These are phyloP conservation scores for Gardenia jasminoides DNA, from an alignment of 257 asterid genomes.

Conservation along the genomic window DNA sequence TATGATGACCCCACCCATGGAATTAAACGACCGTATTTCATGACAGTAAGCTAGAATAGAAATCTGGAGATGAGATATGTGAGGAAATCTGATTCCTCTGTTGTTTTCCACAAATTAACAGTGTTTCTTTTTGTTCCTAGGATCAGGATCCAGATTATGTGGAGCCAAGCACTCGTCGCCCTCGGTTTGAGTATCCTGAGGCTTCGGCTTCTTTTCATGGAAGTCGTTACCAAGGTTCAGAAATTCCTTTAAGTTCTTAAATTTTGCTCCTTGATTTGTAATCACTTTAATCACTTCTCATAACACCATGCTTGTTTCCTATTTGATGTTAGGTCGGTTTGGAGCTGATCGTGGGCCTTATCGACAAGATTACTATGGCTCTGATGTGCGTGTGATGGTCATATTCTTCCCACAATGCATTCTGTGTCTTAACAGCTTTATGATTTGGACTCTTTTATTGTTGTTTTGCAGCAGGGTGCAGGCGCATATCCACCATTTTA, in stretches of 20 bases:
- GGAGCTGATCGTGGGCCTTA: conserved; percentile 36
- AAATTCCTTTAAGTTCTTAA: conserved; percentile 12
- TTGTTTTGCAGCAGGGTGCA: conserved; percentile 38
- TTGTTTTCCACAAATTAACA: background rate
- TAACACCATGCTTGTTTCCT: conserved; percentile 3
- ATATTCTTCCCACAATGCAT: background rate
- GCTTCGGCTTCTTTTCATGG: conserved; percentile 39
- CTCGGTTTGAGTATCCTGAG: conserved; percentile 45
- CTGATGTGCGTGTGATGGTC: conserved; percentile 41
- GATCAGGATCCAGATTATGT: conserved; percentile 45
- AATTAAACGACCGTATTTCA: conserved; percentile 47
- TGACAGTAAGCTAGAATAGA: conserved; percentile 39
- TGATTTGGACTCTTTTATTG: conserved; percentile 18
- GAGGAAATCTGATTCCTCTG: background rate
- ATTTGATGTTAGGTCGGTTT: conserved; percentile 29
- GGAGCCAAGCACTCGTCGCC: conserved; percentile 50
- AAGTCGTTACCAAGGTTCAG: conserved; percentile 39
- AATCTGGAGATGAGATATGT: background rate
- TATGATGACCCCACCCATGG: conserved; percentile 47
- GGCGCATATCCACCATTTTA: conserved; percentile 33
- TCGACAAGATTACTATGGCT: conserved; percentile 44
- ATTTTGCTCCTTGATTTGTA: conserved; percentile 15
- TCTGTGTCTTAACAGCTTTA: background rate
- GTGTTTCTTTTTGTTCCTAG: conserved; percentile 21
- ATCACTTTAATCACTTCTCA: background rate